Evolutionary conservation across 2,329 filamentous ascomycete genomes (phyloP), one percentile per base, ranked within the genome.

Genomic region (Fusarium equiseti): DNA sequence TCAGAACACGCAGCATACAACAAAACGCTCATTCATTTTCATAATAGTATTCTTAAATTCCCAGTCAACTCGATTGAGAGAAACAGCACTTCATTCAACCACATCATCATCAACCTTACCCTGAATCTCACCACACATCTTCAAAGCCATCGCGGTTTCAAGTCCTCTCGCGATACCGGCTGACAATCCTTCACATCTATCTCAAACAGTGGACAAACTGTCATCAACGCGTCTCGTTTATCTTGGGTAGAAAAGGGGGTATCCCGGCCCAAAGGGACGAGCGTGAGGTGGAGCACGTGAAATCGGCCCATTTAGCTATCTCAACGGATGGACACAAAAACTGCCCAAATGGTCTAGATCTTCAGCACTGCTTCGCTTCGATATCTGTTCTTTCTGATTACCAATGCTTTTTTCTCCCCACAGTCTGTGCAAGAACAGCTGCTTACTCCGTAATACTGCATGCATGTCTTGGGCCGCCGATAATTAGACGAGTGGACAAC

Each of bases 301-400:
- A 66, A 40, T 66, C 63, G 63, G 63, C 63, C 62, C 62, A 66
- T 66, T 66, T 59, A 13, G 53, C 53, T 46, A 49, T 52, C 44
- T 59, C 6, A 42, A 58, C 11, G 2, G 5, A 29, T 63, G 50
- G 59, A 40, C 59, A 24, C 35, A 64, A 57, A 57, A 64, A 16
- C 43, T 58, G 32, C 59, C 35, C 22, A 40, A 52, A 51, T 26
- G 55, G 63, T 52, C 63, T 60, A 66, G 63, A 67, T 50, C 43
- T 32, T 31, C 18, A 27, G 6, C 4, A 29, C 29, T 6, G 29
- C 29, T 29, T 51, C 48, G 31, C 48, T 51, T 35, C 31, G 27
- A 31, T 51, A 40, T 66, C 40, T 8, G 22, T 59, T 38, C 24
- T 49, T 27, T 49, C 2, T 44, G 26, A 60, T 66, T 60, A 66